A percentile compares a stretch with the other conserved stretches of the same genome.
These are phyloP conservation scores for Alternaria angustiovoidea DNA, from an alignment of 2,329 filamentous ascomycete genomes.

Conservation along the genomic window DNA sequence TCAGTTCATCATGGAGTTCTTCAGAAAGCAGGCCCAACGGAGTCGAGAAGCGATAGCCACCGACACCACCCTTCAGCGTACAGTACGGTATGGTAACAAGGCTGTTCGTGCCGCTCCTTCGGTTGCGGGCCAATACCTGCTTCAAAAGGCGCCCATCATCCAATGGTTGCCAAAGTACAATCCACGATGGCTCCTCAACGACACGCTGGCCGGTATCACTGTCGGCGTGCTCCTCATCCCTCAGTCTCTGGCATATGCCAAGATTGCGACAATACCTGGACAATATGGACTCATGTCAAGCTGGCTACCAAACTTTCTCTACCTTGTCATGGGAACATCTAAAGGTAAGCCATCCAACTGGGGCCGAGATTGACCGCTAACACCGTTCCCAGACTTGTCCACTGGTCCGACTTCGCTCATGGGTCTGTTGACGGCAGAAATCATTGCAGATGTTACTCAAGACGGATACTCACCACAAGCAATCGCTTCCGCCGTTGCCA, in stretches of 20 bases:
- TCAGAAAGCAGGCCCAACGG: constrained; percentile 24
- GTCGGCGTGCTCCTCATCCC: constrained; percentile 84
- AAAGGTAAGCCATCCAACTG: constrained; percentile 26
- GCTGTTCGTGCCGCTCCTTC: constrained; percentile 58
- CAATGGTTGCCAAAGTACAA: constrained; percentile 71
- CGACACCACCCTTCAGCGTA: constrained; percentile 41
- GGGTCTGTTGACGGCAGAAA: constrained; percentile 69
- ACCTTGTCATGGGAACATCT: constrained; percentile 90
- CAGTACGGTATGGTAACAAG: constrained; percentile 40
- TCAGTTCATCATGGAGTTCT: constrained; percentile 31
- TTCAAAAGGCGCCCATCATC: constrained; percentile 68
- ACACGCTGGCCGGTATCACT: constrained; percentile 70
- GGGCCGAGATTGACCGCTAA: constrained; percentile 46
- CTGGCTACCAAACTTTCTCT: constrained; percentile 93
- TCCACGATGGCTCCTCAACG: constrained; percentile 67
- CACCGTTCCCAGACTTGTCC: constrained; percentile 64
- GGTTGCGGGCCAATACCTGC: constrained; percentile 63
- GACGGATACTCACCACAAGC: constrained; percentile 62
- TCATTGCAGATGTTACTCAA: constrained; percentile 62
- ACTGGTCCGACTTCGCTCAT: constrained; percentile 71
- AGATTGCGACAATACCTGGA: constrained; percentile 89
- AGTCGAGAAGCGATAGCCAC: constrained; percentile 29
- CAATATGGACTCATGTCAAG: constrained; percentile 87
- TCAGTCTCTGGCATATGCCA: constrained; percentile 95
- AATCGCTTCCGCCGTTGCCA: constrained; percentile 68